Conservation (phyloP, 2,329 filamentous ascomycete genomes). For the Nectriaceae sp. region DNA sequence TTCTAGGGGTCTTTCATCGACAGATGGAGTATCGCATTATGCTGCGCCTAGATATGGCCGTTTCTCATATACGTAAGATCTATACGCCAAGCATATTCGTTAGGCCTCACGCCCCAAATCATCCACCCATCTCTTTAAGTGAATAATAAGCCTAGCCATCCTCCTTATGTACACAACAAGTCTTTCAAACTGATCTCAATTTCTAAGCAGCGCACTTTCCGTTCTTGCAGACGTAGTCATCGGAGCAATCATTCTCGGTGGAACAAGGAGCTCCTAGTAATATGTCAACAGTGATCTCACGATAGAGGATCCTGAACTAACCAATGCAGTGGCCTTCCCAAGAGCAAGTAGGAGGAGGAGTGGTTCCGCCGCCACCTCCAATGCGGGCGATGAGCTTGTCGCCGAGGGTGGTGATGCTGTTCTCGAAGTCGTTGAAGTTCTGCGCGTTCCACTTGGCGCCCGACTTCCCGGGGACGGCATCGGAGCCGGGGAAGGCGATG, state of each 20-base stretch:
- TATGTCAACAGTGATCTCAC: slow-evolving; percentile 6
- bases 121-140: no score
- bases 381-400: slow-evolving; percentile 49
- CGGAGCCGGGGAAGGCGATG: slow-evolving; percentile 58
- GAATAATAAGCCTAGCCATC: no score
- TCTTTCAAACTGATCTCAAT: no score
- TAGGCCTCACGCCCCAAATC: no score
- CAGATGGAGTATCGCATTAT: no score
- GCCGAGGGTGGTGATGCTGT: slow-evolving; percentile 52
- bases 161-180: no score
- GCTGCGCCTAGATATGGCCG: no score
- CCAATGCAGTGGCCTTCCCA: slow-evolving; percentile 20
- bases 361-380: slow-evolving; percentile 13
- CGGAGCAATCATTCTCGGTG: slow-evolving; percentile 23
- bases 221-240: slow-evolving; percentile 23
- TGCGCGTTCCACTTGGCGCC: slow-evolving; percentile 57
- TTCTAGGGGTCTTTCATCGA: no score
- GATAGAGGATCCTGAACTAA: slow-evolving; percentile 2
- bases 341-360: slow-evolving; percentile 13
- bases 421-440: slow-evolving; percentile 51
- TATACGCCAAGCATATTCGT: no score
- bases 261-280: slow-evolving; percentile 24
- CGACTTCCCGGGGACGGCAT: slow-evolving; percentile 56
- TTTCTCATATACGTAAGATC: no score
- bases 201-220: slow-evolving; percentile 18